Conservation (phyloP, 73 alveolate genomes). For the Paramecium sonneborni region DNA sequence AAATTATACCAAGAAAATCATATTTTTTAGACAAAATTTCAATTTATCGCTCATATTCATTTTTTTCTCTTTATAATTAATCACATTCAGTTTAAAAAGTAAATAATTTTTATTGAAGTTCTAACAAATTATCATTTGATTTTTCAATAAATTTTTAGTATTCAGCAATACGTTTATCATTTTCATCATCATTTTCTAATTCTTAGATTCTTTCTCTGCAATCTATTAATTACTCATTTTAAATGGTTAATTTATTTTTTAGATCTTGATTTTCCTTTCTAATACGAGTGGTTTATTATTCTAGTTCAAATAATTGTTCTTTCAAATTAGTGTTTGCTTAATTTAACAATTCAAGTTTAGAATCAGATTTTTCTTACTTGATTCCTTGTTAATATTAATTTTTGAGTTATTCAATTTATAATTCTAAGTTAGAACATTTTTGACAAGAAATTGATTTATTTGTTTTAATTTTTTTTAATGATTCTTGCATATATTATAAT, state of each 20-base stretch:
- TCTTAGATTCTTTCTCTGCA: slow-evolving; percentile 21
- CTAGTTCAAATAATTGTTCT: neutral
- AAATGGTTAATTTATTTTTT: neutral
- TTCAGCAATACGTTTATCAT: neutral
- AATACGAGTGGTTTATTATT: neutral
- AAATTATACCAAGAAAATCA: slow-evolving; percentile 24
- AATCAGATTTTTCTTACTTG: neutral
- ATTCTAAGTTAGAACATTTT: neutral
- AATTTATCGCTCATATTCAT: neutral
- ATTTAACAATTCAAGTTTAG: neutral
- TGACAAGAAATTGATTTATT: neutral
- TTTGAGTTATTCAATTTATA: neutral
- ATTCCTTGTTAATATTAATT: neutral
- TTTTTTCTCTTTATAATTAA: neutral
- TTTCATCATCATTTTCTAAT: slow-evolving; percentile 11
- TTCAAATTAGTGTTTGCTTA: slow-evolving; percentile 6
- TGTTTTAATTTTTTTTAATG: neutral
- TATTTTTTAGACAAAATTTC: neutral
- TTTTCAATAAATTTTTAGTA: neutral
- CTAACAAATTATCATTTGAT: neutral
- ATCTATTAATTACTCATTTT: slow-evolving; percentile 18
- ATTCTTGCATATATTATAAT: neutral
- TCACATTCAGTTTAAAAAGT: neutral
- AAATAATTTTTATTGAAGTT: neutral
- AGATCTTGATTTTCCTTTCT: slow-evolving; percentile 36